Base-by-base conservation (phyloP, 331 rosid genomes). In the Malus hybrid region DNA sequence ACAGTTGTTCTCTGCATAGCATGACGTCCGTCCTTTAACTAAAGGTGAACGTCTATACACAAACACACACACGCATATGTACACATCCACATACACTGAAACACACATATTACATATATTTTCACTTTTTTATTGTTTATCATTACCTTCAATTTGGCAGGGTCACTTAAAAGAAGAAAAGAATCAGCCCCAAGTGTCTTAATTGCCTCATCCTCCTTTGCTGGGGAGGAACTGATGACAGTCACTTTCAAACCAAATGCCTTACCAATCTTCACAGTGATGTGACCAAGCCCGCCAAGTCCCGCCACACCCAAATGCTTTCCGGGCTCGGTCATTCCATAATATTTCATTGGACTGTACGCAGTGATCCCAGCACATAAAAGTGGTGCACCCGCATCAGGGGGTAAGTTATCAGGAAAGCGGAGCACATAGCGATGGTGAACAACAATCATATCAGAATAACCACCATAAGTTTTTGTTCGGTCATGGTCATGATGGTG, bases 181-280 rank as follows among this genome's bases (percentile, higher is more conserved):
- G 89, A 46, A 85, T 93, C 97, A 33, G 98, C 97, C 63, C 97
- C 97, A 6, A 93, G 96, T 19, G 7, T 79, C 67, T 79, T 22
- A 42, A 89, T 77, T 16, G 98, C 97, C 76, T 93, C 98, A 10
- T 50, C 63, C 85, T 90, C 76, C 86, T 93, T 93, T 54, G 60
- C 31, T 0, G 91, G 87, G 48, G 98, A 88, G 73, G 87, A 66
- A 76, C 98, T 93, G 39, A 93, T 91, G 70, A 90, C 97, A 28
- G 97, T 93, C 73, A 93, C 98, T 87, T 90, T 93, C 68, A 93
- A 83, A 56, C 98, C 98, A 82, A 91, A 93, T 16, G 98, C 98
- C 87, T 93, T 93, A 0, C 87, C 97, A 7, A 93, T 24, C 78
- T 91, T 93, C 62, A 93, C 89, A 10, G 98, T 96, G 70, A 93